phyloP scores from a whole-genome alignment of 768 basidiomycete species.

The Auriscalpium microsporum region DNA sequence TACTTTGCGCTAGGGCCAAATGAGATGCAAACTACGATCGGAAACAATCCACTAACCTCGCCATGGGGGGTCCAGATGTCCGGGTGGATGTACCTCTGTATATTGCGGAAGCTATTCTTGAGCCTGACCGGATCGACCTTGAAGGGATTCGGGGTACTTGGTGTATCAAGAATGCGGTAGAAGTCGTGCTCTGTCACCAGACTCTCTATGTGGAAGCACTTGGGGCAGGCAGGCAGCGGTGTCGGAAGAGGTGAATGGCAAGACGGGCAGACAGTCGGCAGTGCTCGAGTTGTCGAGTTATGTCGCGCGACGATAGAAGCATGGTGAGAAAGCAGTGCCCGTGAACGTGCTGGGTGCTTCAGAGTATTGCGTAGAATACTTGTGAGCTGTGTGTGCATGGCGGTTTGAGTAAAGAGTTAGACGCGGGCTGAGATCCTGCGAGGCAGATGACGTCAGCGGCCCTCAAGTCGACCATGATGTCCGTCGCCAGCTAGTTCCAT shows the following conservation, averaged over 20 bases:
- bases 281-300: background rate
- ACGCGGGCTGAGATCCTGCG: no score
- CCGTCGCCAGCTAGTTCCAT: background rate
- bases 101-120: constrained; percentile 56
- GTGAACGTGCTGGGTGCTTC: background rate
- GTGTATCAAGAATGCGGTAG: constrained; percentile 62
- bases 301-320: background rate
- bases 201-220: constrained; percentile 60
- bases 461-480: background rate
- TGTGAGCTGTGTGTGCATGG: background rate
- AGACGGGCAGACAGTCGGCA: constrained; percentile 39
- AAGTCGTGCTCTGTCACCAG: constrained; percentile 48
- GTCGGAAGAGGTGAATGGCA: constrained; percentile 56
- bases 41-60: constrained; percentile 31
- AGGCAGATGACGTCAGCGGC: no score
- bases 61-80: constrained; percentile 74
- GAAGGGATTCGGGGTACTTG: constrained; percentile 61
- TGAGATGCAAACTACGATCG: background rate
- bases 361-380: background rate
- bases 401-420: background rate
- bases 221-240: constrained; percentile 62
- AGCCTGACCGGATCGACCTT: constrained; percentile 51
- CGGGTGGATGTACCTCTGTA: constrained; percentile 77
- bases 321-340: background rate
- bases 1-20: constrained; percentile 39